A percentile compares a stretch with the other conserved stretches of the same genome.
Conservation (phyloP, 768 basidiomycete species). For the Leccinum longicurvipes region DNA sequence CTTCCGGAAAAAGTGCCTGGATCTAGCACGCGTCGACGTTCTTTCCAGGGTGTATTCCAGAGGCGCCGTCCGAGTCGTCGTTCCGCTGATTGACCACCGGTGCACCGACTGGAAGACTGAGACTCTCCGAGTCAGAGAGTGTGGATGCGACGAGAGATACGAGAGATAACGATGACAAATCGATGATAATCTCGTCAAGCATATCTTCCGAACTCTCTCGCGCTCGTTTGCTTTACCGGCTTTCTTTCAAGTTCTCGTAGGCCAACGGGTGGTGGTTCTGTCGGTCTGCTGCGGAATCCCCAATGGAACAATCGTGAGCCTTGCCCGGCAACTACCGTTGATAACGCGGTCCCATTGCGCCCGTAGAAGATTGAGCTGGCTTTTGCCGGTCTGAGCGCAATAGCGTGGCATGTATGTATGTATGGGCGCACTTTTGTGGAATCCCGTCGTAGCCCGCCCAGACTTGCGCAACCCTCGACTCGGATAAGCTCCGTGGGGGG, state of each 20-base stretch:
- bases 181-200: conserved; percentile 1
- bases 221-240: background rate
- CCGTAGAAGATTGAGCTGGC: background rate
- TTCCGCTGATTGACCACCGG: background rate
- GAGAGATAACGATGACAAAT: background rate
- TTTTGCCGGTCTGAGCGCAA: background rate
- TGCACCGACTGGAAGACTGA: background rate
- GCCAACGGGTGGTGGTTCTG: background rate
- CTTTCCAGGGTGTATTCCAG: no score
- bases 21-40: background rate
- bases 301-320: background rate
- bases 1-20: no score
- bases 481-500: conserved; percentile 10
- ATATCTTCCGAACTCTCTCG: background rate
- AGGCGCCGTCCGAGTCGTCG: background rate
- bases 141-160: background rate
- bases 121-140: no score
- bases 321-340: background rate
- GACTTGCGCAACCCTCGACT: conserved; percentile 9
- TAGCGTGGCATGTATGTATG: background rate
- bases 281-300: background rate
- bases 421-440: background rate
- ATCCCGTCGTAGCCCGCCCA: background rate
- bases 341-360: background rate
- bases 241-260: background rate